phyloP scores from a whole-genome alignment of 2,329 filamentous ascomycete genomes.

The Fusarium staphyleae region DNA sequence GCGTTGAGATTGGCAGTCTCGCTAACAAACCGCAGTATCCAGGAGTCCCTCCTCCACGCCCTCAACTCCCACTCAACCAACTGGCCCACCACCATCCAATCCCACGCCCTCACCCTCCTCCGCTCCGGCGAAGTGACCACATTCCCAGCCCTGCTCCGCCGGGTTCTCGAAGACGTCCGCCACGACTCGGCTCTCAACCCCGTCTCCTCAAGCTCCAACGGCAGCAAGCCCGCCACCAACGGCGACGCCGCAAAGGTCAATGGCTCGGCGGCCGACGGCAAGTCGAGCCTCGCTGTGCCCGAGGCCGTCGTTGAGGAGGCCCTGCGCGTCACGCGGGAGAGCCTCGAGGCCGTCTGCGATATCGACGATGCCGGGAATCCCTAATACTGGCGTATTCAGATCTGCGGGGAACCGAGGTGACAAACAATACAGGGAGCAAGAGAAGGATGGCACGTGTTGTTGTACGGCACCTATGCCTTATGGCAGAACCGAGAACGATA shows the following conservation, averaged over 20 bases:
- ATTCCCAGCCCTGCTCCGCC: slow-evolving; percentile 66
- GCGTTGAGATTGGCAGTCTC: too few relatives aligned
- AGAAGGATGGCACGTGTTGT: too few relatives aligned
- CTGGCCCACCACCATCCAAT: slow-evolving; percentile 68
- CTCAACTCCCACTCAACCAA: slow-evolving; percentile 66
- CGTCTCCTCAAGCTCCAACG: slow-evolving; percentile 41
- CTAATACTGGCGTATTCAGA: not conserved
- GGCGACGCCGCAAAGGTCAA: slow-evolving; percentile 44
- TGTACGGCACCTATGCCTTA: too few relatives aligned
- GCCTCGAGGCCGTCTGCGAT: slow-evolving; percentile 59
- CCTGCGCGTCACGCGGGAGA: slow-evolving; percentile 65
- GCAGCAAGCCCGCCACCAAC: slow-evolving; percentile 46
- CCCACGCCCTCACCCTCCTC: slow-evolving; percentile 66
- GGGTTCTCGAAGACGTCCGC: slow-evolving; percentile 68
- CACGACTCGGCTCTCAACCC: slow-evolving; percentile 51
- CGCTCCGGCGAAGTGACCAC: slow-evolving; percentile 66
- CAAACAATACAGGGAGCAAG: too few relatives aligned
- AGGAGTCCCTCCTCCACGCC: slow-evolving; percentile 68
- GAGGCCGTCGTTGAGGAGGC: slow-evolving; percentile 67
- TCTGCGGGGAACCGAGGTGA: too few relatives aligned
- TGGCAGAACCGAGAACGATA: too few relatives aligned
- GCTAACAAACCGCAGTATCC: slow-evolving; percentile 56
- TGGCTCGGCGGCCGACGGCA: slow-evolving; percentile 34
- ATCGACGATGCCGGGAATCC: slow-evolving; percentile 42
- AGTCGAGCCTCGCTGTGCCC: slow-evolving; percentile 61